phyloP scores from a whole-genome alignment of 768 basidiomycete genomes.

The Tulasnella sp. region DNA sequence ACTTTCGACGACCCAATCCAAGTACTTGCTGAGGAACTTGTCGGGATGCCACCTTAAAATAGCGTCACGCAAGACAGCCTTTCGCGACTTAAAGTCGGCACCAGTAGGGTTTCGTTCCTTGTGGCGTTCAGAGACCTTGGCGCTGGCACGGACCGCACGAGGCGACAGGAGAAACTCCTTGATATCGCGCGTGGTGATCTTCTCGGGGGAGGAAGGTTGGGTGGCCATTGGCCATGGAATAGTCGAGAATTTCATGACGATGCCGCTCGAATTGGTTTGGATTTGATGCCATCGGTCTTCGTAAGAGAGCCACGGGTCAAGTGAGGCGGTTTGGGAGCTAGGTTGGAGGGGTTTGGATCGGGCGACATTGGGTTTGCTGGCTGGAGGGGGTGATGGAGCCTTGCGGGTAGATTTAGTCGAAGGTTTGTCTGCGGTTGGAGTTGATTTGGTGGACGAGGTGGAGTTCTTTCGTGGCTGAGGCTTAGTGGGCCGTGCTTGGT shows the following conservation, averaged over 20 bases:
- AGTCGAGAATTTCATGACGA: slow-evolving; percentile 3
- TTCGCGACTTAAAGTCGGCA: not conserved
- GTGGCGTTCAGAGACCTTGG: not conserved
- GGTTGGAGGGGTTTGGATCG: slow-evolving; percentile 7
- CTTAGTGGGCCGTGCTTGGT: not conserved
- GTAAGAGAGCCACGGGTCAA: slow-evolving; percentile 6
- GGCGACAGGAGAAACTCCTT: slow-evolving; percentile 4
- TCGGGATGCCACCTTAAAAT: slow-evolving; percentile 9
- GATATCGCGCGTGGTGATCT: not conserved
- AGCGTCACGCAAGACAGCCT: not conserved
- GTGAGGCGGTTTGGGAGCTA: not conserved
- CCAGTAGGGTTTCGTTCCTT: not conserved
- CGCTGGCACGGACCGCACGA: not conserved
- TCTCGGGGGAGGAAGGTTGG: not conserved
- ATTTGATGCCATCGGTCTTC: slow-evolving; percentile 11
- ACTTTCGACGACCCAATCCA: slow-evolving; percentile 4
- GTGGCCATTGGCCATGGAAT: slow-evolving; percentile 7
- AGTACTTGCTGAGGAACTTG: slow-evolving; percentile 7
- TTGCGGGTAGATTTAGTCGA: not conserved
- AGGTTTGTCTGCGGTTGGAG: not conserved
- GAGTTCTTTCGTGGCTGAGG: not conserved
- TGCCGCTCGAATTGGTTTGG: not conserved
- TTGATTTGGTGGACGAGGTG: not conserved
- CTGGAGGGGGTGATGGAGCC: not conserved
- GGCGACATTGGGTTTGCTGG: not conserved